These are phyloP conservation scores for Tetrapisispora fleetii DNA, from an alignment of 805 yeast species.

Conservation along the genomic window DNA sequence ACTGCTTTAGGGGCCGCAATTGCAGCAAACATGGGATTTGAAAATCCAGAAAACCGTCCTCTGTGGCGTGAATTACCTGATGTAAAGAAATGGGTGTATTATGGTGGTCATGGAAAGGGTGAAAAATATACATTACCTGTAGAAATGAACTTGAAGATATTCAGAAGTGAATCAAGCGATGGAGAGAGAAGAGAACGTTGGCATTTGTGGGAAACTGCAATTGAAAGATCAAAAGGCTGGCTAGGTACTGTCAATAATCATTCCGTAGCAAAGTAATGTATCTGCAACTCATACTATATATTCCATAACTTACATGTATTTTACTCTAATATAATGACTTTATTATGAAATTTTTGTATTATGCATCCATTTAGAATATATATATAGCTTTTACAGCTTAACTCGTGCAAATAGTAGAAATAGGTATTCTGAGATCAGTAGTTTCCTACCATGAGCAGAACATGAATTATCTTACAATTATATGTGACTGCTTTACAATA, in stretches of 20 bases:
- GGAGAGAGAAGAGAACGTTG: constrained; percentile 53
- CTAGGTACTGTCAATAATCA: constrained; percentile 20
- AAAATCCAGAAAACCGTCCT: constrained; percentile 42
- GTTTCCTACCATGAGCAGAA: too few species aligned
- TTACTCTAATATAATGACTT: too few species aligned
- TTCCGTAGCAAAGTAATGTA: background rate
- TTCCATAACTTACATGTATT: background rate
- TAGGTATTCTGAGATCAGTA: too few species aligned
- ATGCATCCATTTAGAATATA: too few species aligned
- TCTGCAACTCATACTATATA: too few species aligned
- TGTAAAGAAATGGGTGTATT: constrained; percentile 81
- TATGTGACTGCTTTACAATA: too few species aligned
- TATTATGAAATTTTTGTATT: too few species aligned
- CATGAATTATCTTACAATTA: too few species aligned
- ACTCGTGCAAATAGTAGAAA: too few species aligned
- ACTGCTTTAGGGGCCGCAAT: constrained; percentile 95
- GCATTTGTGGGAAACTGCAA: constrained; percentile 78
- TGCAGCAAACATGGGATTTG: constrained; percentile 70
- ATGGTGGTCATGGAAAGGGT: constrained; percentile 52
- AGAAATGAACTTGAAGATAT: constrained; percentile 26
- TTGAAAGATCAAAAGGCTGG: constrained; percentile 79
- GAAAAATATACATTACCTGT: constrained; percentile 9
- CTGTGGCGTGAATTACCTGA: constrained; percentile 73
- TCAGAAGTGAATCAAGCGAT: constrained; percentile 38
- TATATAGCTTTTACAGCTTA: too few species aligned